Conservation (phyloP, 2,329 filamentous ascomycete species). For the Trichoderma sp. region DNA sequence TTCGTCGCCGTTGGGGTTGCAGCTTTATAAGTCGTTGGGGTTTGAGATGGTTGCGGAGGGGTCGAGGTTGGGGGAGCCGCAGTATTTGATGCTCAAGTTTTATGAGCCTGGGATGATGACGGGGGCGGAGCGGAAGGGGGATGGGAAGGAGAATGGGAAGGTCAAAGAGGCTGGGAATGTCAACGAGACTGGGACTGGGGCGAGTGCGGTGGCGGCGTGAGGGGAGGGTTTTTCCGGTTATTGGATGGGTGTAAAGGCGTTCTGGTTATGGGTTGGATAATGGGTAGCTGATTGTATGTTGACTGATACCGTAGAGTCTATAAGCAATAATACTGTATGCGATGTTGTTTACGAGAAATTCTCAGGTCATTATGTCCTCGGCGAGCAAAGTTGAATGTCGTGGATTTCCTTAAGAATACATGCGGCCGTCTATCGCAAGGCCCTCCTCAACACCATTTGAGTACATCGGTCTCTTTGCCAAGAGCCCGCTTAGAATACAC, state of each 20-base stretch:
- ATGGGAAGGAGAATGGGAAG: background rate
- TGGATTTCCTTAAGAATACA: slow-evolving; percentile 18
- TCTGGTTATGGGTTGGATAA: background rate
- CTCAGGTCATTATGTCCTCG: background rate
- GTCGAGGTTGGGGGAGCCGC: slow-evolving; percentile 27
- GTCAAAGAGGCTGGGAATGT: background rate
- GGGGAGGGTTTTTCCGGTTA: no score
- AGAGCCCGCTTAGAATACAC: slow-evolving; percentile 24
- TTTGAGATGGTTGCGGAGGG: slow-evolving; percentile 28
- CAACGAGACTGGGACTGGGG: no score
- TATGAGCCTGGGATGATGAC: background rate
- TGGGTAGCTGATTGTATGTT: background rate
- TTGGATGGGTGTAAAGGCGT: background rate
- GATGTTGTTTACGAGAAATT: background rate
- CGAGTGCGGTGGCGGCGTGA: no score
- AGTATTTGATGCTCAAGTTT: slow-evolving; percentile 30
- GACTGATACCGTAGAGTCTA: background rate
- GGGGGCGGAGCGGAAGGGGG: background rate
- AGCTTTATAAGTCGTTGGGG: slow-evolving; percentile 28
- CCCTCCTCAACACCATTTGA: slow-evolving; percentile 11
- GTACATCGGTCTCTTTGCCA: slow-evolving; percentile 12
- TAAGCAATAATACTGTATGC: no score
- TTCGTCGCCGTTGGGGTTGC: slow-evolving; percentile 23
- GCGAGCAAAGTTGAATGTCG: slow-evolving; percentile 13
- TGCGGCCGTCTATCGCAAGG: slow-evolving; percentile 24